Base-by-base conservation (phyloP, 352 stramenopile genomes). In the Pseudoperonospora humuli region DNA sequence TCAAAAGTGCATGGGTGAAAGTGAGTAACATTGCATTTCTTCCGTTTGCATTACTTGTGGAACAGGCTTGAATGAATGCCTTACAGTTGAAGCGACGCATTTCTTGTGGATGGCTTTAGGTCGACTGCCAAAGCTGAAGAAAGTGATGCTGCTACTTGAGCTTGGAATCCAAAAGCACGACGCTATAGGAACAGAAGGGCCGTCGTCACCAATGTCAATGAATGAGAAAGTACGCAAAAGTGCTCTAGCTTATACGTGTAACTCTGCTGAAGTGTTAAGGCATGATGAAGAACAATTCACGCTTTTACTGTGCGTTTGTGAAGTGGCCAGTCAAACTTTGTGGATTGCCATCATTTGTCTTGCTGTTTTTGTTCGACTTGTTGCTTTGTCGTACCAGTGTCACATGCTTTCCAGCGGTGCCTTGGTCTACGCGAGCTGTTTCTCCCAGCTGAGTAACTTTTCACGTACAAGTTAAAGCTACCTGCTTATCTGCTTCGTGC, bases 101-200 rank as follows among this genome's bases (percentile, higher is more conserved):
- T 27, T 15, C 39, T 17, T 32, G 29, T 9, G 32, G n/a, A 27
- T 29, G 15, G 17, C 6, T 21, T 14, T 26, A 26, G 7, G 4
- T 48, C 27, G 46, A 50, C 15, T 44, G 24, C 15, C 38, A 49
- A 28, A 57, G 32, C 25, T 25, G 39, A 36, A 68, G 70, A 39
- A 86, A 84, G 29, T 75, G 82, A 24, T 75, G 48, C 8, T 64
- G 57, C 70, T n/a, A n/a, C n/a, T n/a, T n/a, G n/a, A n/a, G n/a
- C n/a, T n/a, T n/a, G n/a, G n/a, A n/a, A n/a, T n/a, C n/a, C n/a
- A n/a, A n/a, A n/a, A n/a, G n/a, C n/a, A n/a, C 70, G 20, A 73
- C 50, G 5, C 73, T 85, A 26, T 24, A 34, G 10, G 3, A 59
- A 27, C n/a, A 50, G 26, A 24, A 36, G 24, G 8, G 18, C 13